These are phyloP conservation scores for Aspergillus saccharolyticus DNA, from an alignment of 495 filamentous ascomycete species.

Conservation along the genomic window DNA sequence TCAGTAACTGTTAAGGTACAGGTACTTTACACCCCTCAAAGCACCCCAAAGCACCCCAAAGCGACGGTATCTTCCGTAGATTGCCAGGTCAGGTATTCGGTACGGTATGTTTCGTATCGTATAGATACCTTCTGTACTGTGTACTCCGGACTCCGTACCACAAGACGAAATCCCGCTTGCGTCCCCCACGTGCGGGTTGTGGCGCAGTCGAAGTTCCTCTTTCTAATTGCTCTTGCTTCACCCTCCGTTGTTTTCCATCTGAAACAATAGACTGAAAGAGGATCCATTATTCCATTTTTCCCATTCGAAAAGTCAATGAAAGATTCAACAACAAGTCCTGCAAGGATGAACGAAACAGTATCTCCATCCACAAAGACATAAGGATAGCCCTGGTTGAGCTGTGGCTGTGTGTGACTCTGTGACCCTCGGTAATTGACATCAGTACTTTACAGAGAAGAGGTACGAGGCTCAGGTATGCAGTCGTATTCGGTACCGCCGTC, in stretches of 20 bases:
- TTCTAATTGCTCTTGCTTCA: neutral
- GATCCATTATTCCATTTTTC: neutral
- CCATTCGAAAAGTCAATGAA: neutral
- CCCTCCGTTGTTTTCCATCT: neutral
- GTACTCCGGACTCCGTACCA: no score
- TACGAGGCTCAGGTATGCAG: neutral
- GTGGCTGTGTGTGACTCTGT: constrained; percentile 7
- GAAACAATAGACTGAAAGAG: neutral
- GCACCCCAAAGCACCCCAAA: no score
- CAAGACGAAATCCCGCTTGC: neutral
- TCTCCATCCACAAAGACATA: no score
- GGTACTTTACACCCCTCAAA: neutral
- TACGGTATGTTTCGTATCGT: neutral
- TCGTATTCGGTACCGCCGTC: constrained; percentile 9
- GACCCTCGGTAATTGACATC: neutral
- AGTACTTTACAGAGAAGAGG: neutral
- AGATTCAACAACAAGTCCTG: neutral
- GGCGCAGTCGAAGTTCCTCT: neutral
- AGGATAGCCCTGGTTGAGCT: neutral
- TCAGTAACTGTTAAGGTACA: neutral
- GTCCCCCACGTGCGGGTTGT: neutral
- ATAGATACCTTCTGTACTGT: no score
- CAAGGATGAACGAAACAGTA: neutral
- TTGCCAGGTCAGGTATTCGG: neutral
- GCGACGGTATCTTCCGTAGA: neutral